A percentile compares a stretch with the other conserved stretches of the same genome.
phyloP scores from a whole-genome alignment of 2,329 filamentous ascomycete genomes.

The Metarhizium guizhouense region DNA sequence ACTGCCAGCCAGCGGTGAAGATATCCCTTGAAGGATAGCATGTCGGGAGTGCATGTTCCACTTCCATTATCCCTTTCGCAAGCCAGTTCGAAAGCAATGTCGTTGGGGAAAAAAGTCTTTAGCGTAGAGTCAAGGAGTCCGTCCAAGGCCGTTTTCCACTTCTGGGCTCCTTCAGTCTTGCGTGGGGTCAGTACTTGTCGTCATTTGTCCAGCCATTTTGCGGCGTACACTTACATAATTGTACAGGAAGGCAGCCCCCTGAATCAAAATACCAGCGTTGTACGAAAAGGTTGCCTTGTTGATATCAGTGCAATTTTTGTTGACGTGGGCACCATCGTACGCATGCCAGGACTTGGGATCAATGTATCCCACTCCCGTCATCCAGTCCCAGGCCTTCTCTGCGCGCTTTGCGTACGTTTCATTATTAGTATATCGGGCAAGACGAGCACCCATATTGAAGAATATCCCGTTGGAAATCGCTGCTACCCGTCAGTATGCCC shows the following conservation, averaged over 20 bases:
- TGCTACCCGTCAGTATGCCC: conserved; percentile 12
- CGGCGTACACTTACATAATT: conserved; percentile 39
- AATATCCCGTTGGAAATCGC: conserved; percentile 54
- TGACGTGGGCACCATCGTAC: conserved; percentile 53
- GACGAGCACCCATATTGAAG: conserved; percentile 57
- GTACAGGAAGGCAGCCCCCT: conserved; percentile 61
- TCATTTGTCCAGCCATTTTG: too few species aligned
- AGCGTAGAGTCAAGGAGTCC: conserved; percentile 43
- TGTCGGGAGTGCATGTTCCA: conserved; percentile 58
- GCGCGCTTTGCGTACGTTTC: conserved; percentile 55
- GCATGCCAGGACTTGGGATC: conserved; percentile 51
- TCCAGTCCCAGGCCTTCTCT: conserved; percentile 54
- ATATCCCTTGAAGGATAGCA: conserved; percentile 65
- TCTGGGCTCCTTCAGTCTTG: conserved; percentile 39
- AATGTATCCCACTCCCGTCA: conserved; percentile 45
- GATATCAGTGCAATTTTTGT: conserved; percentile 49
- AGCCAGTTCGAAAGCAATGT: conserved; percentile 54
- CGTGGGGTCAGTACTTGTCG: conserved; percentile 8
- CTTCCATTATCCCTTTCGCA: conserved; percentile 52
- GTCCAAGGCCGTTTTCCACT: conserved; percentile 48
- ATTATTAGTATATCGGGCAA: conserved; percentile 63
- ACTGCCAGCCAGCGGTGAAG: conserved; percentile 57
- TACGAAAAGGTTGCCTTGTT: conserved; percentile 60
- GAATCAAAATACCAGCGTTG: conserved; percentile 52
- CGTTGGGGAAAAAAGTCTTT: conserved; percentile 45